Evolutionary conservation across 1,284 basidiomycete species (phyloP).

Genomic region (Cutaneotrichosporon sp.): DNA sequence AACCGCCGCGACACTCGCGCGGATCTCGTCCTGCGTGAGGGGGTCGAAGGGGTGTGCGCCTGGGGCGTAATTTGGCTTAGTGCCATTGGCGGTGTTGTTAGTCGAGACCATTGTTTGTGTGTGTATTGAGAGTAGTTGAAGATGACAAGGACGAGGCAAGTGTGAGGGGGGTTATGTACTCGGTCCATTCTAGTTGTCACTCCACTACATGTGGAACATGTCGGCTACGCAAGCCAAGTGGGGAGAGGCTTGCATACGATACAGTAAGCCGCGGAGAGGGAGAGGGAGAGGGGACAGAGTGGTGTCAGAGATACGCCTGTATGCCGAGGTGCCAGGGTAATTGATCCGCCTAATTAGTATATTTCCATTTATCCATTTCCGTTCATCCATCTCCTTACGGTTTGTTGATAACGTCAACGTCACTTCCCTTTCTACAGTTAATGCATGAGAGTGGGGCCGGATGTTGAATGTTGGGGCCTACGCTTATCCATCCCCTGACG

Average conservation of each 20-base stretch:
- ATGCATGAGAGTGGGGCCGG: not conserved
- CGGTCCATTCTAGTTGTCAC: too few species aligned
- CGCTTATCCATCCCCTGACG: too few species aligned
- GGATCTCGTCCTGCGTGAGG: conserved; percentile 49
- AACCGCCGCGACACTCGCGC: conserved; percentile 39
- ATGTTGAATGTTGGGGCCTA: too few species aligned
- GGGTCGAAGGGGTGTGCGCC: conserved; percentile 55
- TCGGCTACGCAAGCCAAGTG: too few species aligned
- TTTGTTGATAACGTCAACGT: too few species aligned
- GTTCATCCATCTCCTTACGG: not conserved
- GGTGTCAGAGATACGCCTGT: not conserved
- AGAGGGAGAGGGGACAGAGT: not conserved
- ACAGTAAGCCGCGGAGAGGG: not conserved
- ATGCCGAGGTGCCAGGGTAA: not conserved
- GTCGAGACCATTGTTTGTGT: conserved; percentile 9
- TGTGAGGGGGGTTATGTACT: not conserved
- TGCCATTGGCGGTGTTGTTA: not conserved
- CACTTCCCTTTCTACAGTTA: too few species aligned
- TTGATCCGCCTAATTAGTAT: not conserved
- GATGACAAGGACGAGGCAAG: not conserved
- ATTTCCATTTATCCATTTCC: not conserved
- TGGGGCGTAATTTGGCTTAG: conserved; percentile 12
- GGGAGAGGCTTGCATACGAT: not conserved
- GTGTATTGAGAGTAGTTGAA: not conserved
- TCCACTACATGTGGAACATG: too few species aligned